These are phyloP conservation scores for Sporothrix phasma DNA, from an alignment of 2,329 filamentous ascomycete species.

Conservation along the genomic window DNA sequence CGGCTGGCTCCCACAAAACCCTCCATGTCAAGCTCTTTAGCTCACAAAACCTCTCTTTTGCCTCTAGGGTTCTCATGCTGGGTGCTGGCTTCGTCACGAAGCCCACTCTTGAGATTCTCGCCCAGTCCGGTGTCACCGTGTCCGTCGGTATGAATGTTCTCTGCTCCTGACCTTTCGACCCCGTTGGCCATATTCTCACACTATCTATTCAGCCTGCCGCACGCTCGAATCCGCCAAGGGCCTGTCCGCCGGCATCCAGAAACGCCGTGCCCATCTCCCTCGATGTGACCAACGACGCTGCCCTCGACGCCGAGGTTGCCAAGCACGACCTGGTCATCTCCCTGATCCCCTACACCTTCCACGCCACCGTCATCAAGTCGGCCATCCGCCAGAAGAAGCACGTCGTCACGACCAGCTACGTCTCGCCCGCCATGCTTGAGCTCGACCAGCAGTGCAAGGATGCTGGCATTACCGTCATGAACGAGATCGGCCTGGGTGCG, in stretches of 20 bases:
- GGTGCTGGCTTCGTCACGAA: conserved; percentile 50
- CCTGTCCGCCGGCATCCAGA: conserved; percentile 61
- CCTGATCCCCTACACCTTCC: conserved; percentile 87
- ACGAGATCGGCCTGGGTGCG: conserved; percentile 68
- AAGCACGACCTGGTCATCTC: conserved; percentile 71
- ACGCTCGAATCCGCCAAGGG: conserved; percentile 68
- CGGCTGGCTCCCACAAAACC: not conserved
- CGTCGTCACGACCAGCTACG: conserved; percentile 90
- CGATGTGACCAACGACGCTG: conserved; percentile 66
- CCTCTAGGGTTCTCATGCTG: conserved; percentile 30
- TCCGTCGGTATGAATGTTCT: conserved; percentile 46
- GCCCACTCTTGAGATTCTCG: conserved; percentile 55
- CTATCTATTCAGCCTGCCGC: conserved; percentile 54
- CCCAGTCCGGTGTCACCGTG: conserved; percentile 49
- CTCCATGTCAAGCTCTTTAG: not conserved
- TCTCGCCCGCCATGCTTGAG: conserved; percentile 85
- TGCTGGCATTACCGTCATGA: conserved; percentile 93
- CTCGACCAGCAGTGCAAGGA: conserved; percentile 74
- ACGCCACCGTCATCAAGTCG: conserved; percentile 81
- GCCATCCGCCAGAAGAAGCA: conserved; percentile 91
- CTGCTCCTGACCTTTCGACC: not conserved
- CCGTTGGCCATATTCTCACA: not conserved
- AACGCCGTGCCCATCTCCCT: conserved; percentile 69
- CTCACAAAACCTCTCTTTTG: not conserved
- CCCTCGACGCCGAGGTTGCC: conserved; percentile 70